These are phyloP conservation scores for Melampsora americana DNA, from an alignment of 1,284 basidiomycete genomes.

Conservation along the genomic window DNA sequence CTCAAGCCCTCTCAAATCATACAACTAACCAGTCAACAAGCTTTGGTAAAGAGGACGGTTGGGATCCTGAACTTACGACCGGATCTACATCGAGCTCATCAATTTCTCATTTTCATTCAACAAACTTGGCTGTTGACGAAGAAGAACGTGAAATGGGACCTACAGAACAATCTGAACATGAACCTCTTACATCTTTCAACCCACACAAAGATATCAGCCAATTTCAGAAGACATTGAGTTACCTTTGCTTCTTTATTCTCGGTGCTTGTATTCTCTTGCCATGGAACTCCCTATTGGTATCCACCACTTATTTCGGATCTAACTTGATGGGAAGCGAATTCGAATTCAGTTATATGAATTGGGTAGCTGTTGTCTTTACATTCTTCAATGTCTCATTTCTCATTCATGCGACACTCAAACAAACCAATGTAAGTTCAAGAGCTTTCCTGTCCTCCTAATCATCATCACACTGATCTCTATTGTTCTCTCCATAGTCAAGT, in stretches of 20 bases:
- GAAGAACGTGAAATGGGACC: too few relatives aligned
- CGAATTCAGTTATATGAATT: conserved; percentile 34
- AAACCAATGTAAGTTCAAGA: neutral
- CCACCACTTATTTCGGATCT: conserved; percentile 28
- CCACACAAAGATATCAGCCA: neutral
- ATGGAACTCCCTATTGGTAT: conserved; percentile 32
- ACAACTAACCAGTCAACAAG: too few relatives aligned
- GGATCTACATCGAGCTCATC: too few relatives aligned
- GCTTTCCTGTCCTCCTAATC: neutral
- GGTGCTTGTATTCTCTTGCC: conserved; percentile 25
- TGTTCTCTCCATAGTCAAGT: conserved; percentile 6
- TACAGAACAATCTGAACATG: too few relatives aligned
- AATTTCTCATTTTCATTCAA: too few relatives aligned
- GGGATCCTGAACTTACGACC: too few relatives aligned
- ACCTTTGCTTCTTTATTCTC: conserved; percentile 26
- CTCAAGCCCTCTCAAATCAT: too few relatives aligned
- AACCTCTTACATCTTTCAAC: too few relatives aligned
- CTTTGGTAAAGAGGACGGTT: too few relatives aligned
- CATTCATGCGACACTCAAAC: conserved; percentile 18
- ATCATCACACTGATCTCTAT: neutral
- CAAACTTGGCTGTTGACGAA: too few relatives aligned
- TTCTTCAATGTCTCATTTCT: conserved; percentile 29
- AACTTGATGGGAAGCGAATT: conserved; percentile 14
- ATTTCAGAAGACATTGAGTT: conserved; percentile 8
- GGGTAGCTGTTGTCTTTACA: conserved; percentile 31